These are phyloP conservation scores for Backusella tuberculispora DNA, from an alignment of 192 early-diverging fungal species.

Conservation along the genomic window DNA sequence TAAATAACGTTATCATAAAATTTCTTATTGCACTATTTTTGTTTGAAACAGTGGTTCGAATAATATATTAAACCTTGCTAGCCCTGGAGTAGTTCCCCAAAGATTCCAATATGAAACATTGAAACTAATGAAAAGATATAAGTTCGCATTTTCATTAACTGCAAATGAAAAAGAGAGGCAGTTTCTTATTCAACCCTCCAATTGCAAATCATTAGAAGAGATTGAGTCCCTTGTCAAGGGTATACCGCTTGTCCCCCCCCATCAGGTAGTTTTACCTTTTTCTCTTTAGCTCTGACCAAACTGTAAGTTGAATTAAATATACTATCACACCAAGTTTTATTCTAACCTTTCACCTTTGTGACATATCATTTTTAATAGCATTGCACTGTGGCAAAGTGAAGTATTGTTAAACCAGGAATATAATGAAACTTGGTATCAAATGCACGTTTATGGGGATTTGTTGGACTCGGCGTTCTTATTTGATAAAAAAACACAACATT, in stretches of 20 bases:
- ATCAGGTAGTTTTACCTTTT: not conserved
- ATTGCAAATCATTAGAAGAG: not conserved
- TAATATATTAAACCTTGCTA: not conserved
- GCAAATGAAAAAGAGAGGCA: not conserved
- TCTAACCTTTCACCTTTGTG: not conserved
- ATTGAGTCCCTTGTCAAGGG: not conserved
- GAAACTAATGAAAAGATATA: not conserved
- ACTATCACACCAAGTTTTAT: not conserved
- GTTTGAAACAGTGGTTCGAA: not conserved
- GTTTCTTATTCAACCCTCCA: not conserved
- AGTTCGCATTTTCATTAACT: not conserved
- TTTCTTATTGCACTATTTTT: not conserved
- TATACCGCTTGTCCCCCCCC: not conserved
- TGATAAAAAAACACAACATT: not conserved
- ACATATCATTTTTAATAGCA: not conserved
- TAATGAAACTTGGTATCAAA: not conserved
- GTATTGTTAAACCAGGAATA: not conserved
- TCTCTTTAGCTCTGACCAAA: not conserved
- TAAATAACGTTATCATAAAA: constrained; percentile 5
- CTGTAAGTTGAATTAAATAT: constrained; percentile 19
- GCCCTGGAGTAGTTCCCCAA: not conserved
- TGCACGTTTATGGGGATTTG: not conserved
- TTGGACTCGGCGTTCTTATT: not conserved
- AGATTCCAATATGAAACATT: not conserved
- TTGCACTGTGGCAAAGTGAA: not conserved